These are phyloP conservation scores for Metarhizium robertsii DNA, from an alignment of 2,329 filamentous ascomycete genomes.

Conservation along the genomic window DNA sequence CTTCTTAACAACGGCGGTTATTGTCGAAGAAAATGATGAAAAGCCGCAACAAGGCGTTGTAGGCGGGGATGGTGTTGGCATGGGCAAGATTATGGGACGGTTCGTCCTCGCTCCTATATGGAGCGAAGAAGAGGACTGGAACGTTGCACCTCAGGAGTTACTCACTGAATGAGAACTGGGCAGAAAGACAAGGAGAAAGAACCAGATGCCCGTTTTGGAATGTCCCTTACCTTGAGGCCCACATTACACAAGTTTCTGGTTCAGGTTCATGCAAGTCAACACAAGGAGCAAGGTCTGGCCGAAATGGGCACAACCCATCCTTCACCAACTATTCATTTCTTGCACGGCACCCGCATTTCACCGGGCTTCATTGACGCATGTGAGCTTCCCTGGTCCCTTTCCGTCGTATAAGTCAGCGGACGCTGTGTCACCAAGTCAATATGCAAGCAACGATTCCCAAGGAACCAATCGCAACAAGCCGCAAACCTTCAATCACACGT, in stretches of 20 bases:
- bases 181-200: neutral
- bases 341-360: too few relatives aligned
- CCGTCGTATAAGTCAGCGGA: neutral
- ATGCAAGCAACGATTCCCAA: neutral
- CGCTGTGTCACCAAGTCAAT: neutral
- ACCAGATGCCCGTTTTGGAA: neutral
- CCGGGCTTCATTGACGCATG: too few relatives aligned
- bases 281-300: neutral
- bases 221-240: neutral
- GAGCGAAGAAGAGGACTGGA: slow-evolving; percentile 49
- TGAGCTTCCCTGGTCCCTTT: too few relatives aligned
- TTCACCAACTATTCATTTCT: too few relatives aligned
- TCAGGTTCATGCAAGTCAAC: neutral
- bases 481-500: neutral
- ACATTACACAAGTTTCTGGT: neutral
- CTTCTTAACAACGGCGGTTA: slow-evolving; percentile 49
- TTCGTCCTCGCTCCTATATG: slow-evolving; percentile 52
- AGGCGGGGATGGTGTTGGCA: slow-evolving; percentile 45
- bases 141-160: slow-evolving; percentile 28
- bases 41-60: slow-evolving; percentile 33
- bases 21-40: slow-evolving; percentile 49
- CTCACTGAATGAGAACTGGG: slow-evolving; percentile 2
- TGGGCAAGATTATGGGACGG: slow-evolving; percentile 54
- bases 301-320: neutral
- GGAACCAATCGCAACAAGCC: neutral